phyloP scores from a whole-genome alignment of 2,329 filamentous ascomycete species.

The Elsinoe arachidis region DNA sequence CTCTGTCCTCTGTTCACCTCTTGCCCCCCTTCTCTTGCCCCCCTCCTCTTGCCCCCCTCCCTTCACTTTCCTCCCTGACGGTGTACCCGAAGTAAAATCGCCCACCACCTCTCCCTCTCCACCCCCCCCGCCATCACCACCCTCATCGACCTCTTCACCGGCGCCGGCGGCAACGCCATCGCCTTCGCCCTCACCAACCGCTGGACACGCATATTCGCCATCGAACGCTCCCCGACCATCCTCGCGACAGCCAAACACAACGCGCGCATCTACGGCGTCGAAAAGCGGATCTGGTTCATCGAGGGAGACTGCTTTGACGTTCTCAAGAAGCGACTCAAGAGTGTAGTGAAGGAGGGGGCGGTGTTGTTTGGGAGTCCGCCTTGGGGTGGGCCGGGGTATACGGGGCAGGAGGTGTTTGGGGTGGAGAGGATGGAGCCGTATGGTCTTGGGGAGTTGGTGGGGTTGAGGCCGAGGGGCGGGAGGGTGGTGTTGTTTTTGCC shows the following conservation, averaged over 20 bases:
- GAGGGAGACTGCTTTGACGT: constrained; percentile 78
- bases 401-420: constrained; percentile 64
- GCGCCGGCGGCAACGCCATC: constrained; percentile 87
- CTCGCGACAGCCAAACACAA: constrained; percentile 90
- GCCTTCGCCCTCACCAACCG: constrained; percentile 76
- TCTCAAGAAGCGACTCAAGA: constrained; percentile 45
- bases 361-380: constrained; percentile 65
- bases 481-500: constrained; percentile 72
- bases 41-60: neutral
- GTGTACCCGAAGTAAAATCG: constrained; percentile 59
- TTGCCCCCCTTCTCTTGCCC: neutral
- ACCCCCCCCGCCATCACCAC: constrained; percentile 50
- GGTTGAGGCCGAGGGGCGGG: constrained; percentile 45
- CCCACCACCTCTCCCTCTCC: constrained; percentile 56
- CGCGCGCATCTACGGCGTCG: constrained; percentile 73
- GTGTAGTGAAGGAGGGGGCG: constrained; percentile 39
- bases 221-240: constrained; percentile 73
- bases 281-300: constrained; percentile 73
- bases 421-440: constrained; percentile 85
- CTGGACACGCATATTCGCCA: constrained; percentile 77
- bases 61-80: neutral
- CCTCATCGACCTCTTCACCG: constrained; percentile 82
- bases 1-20: neutral
- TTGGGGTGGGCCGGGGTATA: constrained; percentile 63
- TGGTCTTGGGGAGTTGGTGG: constrained; percentile 54